Conservation (phyloP, 1,284 basidiomycete species). For the Rhodotorula sp. region DNA sequence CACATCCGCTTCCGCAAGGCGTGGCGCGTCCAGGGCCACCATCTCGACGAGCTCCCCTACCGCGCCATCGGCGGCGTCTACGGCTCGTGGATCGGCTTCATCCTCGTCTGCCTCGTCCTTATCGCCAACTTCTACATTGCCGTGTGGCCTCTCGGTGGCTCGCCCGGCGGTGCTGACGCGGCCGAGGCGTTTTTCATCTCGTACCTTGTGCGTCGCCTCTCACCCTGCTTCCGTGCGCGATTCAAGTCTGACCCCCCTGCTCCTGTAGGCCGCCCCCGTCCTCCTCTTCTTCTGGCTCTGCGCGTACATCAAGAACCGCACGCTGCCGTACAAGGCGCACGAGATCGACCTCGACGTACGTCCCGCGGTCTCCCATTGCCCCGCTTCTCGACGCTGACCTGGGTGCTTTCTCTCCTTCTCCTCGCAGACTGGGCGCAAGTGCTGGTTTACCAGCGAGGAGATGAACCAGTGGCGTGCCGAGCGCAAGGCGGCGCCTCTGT, state of each 20-base stretch:
- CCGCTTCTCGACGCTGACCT: neutral
- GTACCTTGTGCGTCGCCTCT: constrained; percentile 48
- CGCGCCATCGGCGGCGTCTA: constrained; percentile 54
- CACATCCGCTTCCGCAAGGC: constrained; percentile 54
- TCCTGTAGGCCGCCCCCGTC: constrained; percentile 45
- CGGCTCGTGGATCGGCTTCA: constrained; percentile 54
- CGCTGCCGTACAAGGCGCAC: constrained; percentile 46
- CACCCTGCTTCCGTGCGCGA: constrained; percentile 28
- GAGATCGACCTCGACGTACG: constrained; percentile 53
- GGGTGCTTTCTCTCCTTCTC: neutral
- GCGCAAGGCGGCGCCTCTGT: constrained; percentile 46
- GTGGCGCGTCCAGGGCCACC: constrained; percentile 56
- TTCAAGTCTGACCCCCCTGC: constrained; percentile 6
- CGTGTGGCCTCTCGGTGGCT: constrained; percentile 48
- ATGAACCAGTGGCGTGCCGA: constrained; percentile 46
- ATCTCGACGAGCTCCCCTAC: constrained; percentile 56
- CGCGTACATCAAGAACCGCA: constrained; percentile 50
- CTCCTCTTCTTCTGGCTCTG: constrained; percentile 47
- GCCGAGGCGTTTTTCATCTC: constrained; percentile 56
- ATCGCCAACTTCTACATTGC: constrained; percentile 51
- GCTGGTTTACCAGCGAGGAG: constrained; percentile 53
- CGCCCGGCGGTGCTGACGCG: constrained; percentile 27
- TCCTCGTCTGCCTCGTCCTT: constrained; percentile 46
- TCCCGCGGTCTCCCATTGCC: neutral
- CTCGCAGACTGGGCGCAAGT: constrained; percentile 51